Evolutionary conservation across 2,329 filamentous ascomycete genomes (phyloP), one percentile per base, ranked within the genome.

Genomic region (Pseudodiploospora longispora): DNA sequence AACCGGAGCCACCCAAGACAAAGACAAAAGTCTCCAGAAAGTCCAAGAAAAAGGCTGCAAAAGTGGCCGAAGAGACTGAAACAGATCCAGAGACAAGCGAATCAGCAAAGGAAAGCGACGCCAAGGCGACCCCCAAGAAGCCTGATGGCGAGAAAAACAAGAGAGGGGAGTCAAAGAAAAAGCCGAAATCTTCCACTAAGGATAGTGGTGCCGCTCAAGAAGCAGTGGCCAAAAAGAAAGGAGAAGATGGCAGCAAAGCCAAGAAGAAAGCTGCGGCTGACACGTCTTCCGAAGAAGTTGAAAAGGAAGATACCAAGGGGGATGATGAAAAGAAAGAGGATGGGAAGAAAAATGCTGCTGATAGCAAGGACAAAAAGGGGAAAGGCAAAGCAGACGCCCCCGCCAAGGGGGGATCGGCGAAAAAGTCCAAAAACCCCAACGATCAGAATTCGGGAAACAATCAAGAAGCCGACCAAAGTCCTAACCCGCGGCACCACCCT

Each of bases 401-500:
- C 9, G 50, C 38, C 31, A 52, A 52, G 6, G 39, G 38, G n/a
- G 19, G 19, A 19, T 19, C 19, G 19, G 41, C 51, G 27, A 40
- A 44, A 33, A 27, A 31, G 36, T 5, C 27, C 31, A 48, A 50
- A 41, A 36, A 33, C 3, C 38, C 12, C 12, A 45, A 47, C 38
- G 50, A 51, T n/a, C 50, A 53, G 33, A 51, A 51, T 19, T 19
- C 19, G 38, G 41, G 43, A 30, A 50, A 49, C 42, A 62, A 58
- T 46, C 55, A 58, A 33, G 50, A 59, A 43, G 58, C 51, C 10
- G 47, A 58, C 27, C 58, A 60, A 12, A 43, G 44, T 7, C 60
- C 63, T 6, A 54, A 62, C 39, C 52, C 59, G 12, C 64, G 61
- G 41, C 60, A 59, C 4, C 60, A 59, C 4, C 68, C 71, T 0